phyloP scores from a whole-genome alignment of 441 rosid species.

The Omphalea diandra region DNA sequence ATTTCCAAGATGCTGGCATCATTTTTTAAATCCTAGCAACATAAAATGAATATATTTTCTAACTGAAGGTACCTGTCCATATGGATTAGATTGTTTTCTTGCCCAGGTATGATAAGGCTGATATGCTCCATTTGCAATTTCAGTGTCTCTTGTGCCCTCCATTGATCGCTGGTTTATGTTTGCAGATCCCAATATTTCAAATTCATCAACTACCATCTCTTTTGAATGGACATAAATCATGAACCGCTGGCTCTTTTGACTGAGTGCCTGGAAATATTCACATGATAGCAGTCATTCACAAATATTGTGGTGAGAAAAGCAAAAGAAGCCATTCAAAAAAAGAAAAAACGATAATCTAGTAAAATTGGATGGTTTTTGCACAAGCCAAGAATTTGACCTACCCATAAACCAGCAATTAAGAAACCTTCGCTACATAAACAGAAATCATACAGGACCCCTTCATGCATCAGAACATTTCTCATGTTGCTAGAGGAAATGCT shows the following conservation, averaged over 20 bases:
- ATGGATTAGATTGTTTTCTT: constrained; percentile 56
- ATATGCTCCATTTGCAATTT: constrained; percentile 98
- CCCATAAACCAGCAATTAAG: neutral
- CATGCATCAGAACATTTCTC: neutral
- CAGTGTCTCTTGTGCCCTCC: constrained; percentile 96
- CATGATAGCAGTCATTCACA: constrained; percentile 8
- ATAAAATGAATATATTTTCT: neutral
- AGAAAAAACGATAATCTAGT: neutral
- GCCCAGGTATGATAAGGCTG: constrained; percentile 94
- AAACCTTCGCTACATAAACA: neutral
- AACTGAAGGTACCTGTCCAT: constrained; percentile 63
- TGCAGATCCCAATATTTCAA: constrained; percentile 83
- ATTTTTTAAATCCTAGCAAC: neutral
- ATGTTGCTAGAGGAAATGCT: neutral
- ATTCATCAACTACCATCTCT: constrained; percentile 96
- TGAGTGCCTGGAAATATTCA: constrained; percentile 45
- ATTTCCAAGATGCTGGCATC: neutral
- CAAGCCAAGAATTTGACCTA: neutral
- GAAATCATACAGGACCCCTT: neutral
- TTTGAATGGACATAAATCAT: constrained; percentile 98
- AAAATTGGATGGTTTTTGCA: neutral
- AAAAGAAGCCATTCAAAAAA: neutral
- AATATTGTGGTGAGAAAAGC: neutral
- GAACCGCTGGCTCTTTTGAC: constrained; percentile 68
- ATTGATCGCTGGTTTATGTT: constrained; percentile 95